A percentile compares a stretch with the other conserved stretches of the same genome.
These are phyloP conservation scores for Neobulgaria alba DNA, from an alignment of 2,329 filamentous ascomycete species.

Conservation along the genomic window DNA sequence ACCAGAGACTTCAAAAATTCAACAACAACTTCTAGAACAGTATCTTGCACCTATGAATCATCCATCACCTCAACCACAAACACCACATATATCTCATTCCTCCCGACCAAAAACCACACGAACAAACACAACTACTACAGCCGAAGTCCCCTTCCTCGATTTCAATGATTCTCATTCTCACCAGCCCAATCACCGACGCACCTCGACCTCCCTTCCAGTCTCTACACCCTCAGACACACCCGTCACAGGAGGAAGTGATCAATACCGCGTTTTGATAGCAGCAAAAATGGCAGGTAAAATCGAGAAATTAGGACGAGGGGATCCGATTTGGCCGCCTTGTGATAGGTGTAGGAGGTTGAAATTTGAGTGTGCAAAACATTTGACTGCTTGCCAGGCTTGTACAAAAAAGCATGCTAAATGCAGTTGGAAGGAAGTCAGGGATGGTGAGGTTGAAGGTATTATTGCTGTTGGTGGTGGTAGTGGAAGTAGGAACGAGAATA, in stretches of 20 bases:
- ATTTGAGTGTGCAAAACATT: slow-evolving; percentile 75
- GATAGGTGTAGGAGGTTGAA: slow-evolving; percentile 73
- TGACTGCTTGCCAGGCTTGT: slow-evolving; percentile 79
- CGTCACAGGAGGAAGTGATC: slow-evolving; percentile 22
- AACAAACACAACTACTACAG: background rate
- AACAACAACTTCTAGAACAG: slow-evolving; percentile 47
- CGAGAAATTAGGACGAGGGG: slow-evolving; percentile 65
- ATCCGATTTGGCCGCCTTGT: slow-evolving; percentile 71
- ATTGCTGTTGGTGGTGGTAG: background rate
- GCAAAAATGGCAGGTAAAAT: slow-evolving; percentile 66
- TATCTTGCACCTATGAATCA: slow-evolving; percentile 31
- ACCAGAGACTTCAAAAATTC: slow-evolving; percentile 30
- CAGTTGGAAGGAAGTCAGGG: slow-evolving; percentile 72
- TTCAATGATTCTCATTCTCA: too few relatives aligned
- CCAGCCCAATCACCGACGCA: too few relatives aligned
- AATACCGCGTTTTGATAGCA: slow-evolving; percentile 57
- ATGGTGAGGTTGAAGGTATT: slow-evolving; percentile 46
- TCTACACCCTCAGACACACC: slow-evolving; percentile 18
- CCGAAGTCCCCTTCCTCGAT: background rate
- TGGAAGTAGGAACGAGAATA: background rate
- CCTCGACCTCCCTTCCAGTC: slow-evolving; percentile 12
- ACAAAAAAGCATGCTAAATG: slow-evolving; percentile 88
- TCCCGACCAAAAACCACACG: background rate
- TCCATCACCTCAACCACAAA: slow-evolving; percentile 7
- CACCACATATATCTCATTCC: slow-evolving; percentile 4